Conservation (phyloP, 2,329 filamentous ascomycete species). For the Aspergillus nomiae region DNA sequence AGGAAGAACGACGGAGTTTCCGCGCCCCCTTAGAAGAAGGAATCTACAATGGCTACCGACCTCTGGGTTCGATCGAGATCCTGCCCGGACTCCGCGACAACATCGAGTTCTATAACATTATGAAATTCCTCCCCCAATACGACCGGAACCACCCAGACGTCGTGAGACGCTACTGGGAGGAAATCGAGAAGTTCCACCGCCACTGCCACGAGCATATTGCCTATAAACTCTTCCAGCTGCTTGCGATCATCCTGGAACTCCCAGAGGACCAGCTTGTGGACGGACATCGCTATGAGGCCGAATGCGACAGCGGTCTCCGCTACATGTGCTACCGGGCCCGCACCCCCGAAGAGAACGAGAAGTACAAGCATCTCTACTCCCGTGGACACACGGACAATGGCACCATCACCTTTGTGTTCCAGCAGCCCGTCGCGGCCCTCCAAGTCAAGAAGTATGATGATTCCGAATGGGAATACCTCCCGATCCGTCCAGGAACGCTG, state of each 20-base stretch:
- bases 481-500: constrained; percentile 49
- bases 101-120: constrained; percentile 63
- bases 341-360: constrained; percentile 49
- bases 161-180: constrained; percentile 51
- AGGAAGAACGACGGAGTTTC: constrained; percentile 59
- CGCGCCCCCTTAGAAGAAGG: constrained; percentile 53
- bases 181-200: constrained; percentile 58
- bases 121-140: constrained; percentile 55
- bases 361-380: constrained; percentile 45
- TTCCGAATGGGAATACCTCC: constrained; percentile 53
- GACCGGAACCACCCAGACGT: constrained; percentile 50
- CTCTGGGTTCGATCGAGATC: constrained; percentile 41
- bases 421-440: constrained; percentile 59
- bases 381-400: constrained; percentile 60
- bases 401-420: constrained; percentile 58
- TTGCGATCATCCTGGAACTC: constrained; percentile 62
- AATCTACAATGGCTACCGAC: constrained; percentile 59
- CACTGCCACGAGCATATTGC: constrained; percentile 58
- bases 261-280: constrained; percentile 59
- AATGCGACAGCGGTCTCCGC: constrained; percentile 60
- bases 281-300: constrained; percentile 59
- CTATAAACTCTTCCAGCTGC: constrained; percentile 56
- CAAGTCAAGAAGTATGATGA: constrained; percentile 53
- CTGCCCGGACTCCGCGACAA: constrained; percentile 49
- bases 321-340: constrained; percentile 62